Percentiles rank a stretch among this genome's conserved stretches.
Evolutionary conservation across 345 rosid species (phyloP).

Genomic region (Mangifera indica): DNA sequence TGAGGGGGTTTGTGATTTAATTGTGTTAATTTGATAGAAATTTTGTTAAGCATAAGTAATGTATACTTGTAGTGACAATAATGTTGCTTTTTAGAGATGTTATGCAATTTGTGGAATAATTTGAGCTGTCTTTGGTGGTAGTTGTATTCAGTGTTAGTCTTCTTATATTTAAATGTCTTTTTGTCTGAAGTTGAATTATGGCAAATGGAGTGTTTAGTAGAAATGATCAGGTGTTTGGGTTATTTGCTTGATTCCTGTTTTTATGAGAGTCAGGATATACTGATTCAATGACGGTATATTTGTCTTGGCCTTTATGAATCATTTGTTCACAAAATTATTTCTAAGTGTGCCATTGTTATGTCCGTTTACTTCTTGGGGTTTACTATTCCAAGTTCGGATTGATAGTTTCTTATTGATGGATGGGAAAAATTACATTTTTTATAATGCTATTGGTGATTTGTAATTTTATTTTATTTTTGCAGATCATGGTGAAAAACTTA

Average conservation of each 20-base stretch:
- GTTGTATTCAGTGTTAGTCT: background rate
- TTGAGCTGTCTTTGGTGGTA: background rate
- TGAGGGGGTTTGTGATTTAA: no score
- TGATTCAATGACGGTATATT: background rate
- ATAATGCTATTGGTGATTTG: conserved; percentile 6
- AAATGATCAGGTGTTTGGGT: background rate
- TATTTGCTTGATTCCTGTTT: background rate
- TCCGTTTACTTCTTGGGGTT: background rate
- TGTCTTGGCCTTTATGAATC: background rate
- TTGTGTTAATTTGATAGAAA: no score
- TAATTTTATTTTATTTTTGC: conserved; percentile 17
- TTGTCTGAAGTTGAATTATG: background rate
- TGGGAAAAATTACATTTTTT: background rate
- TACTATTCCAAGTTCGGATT: background rate
- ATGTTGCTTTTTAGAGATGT: no score
- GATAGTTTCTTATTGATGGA: background rate
- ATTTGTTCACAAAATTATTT: background rate
- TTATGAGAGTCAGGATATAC: background rate
- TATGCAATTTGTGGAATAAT: background rate
- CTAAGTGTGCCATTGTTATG: background rate
- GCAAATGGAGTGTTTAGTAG: background rate
- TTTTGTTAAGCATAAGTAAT: no score
- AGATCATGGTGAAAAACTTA: conserved; percentile 93
- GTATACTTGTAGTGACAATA: no score
- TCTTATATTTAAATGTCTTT: background rate